Evolutionary conservation across 371 early-diverging fungal species (phyloP).

Genomic region (Funneliformis caledonium): DNA sequence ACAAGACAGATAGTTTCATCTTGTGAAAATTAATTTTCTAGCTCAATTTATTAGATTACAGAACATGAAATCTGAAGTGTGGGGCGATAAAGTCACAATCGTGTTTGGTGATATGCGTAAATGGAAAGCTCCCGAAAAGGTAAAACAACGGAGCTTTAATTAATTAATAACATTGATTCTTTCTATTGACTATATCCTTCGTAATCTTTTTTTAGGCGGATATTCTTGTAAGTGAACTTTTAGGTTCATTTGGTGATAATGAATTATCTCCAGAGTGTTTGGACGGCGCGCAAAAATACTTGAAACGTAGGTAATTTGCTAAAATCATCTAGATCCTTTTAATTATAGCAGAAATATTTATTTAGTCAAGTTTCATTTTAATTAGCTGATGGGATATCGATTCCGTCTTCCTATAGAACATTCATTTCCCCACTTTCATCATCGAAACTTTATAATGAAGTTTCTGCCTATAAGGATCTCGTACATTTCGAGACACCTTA

Average conservation of each 20-base stretch:
- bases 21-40: background rate
- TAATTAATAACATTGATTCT: conserved; percentile 25
- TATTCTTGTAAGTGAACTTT: conserved; percentile 88
- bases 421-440: conserved; percentile 89
- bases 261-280: conserved; percentile 97
- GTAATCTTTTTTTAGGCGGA: conserved; percentile 60
- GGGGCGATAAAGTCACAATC: conserved; percentile 82
- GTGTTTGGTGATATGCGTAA: conserved; percentile 91
- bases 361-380: background rate
- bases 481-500: conserved; percentile 85
- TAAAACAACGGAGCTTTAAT: conserved; percentile 32
- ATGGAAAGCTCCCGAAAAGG: conserved; percentile 79
- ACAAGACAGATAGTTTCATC: background rate
- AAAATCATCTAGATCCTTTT: background rate
- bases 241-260: conserved; percentile 97
- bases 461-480: conserved; percentile 66
- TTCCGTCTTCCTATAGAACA: conserved; percentile 83
- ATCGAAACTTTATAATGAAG: conserved; percentile 71
- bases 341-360: background rate
- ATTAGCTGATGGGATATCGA: conserved; percentile 77
- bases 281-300: conserved; percentile 85
- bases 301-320: conserved; percentile 63
- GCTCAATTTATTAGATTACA: conserved; percentile 61
- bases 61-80: conserved; percentile 70
- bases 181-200: background rate